Evolutionary conservation across 805 yeast genomes (phyloP), one percentile per base, ranked within the genome.

Genomic region (Isabelozyma gotoi): DNA sequence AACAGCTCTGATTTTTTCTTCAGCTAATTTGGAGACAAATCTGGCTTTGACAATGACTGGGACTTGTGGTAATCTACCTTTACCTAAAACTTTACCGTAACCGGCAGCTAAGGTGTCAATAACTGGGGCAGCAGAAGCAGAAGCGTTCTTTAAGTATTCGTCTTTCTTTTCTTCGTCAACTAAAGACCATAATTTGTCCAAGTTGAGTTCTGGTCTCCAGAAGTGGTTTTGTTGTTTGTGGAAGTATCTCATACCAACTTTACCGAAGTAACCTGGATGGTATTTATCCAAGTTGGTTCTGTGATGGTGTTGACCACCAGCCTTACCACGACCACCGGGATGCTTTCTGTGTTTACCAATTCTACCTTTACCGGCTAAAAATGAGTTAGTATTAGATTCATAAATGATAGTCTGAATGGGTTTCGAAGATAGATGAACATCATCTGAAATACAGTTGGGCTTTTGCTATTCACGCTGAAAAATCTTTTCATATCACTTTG

Each of bases 211-310:
- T 77, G 99, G 99, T 77, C 80, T 85, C 99, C 99, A 94, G 90
- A 83, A 85, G 72, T 88, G 97, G 81, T 77, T 80, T 69, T 78
- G 80, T 80, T 88, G 96, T 77, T 86, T 84, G 89, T 89, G 97
- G 96, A 85, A 92, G 85, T 87, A 85, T 87, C 99, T 89, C 97
- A 92, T 92, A 91, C 99, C 99, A 74, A 94, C 98, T 83, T 94
- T 95, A 88, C 99, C 99, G 81, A 94, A 94, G 92, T 94, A 94
- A 90, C 99, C 99, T 71, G 99, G 99, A 79, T 94, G 99, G 96
- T 88, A 94, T 80, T 92, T 94, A 78, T 94, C 99, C 82, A 94
- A 78, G 84, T 94, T 94, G 77, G 94, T 91, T 85, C 99, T 89
- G 97, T 94, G 99, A 81, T 94, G 99, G 80, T 92, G 98, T 81